These are phyloP conservation scores for Austroboletus eburneus DNA, from an alignment of 768 basidiomycete species.

Conservation along the genomic window DNA sequence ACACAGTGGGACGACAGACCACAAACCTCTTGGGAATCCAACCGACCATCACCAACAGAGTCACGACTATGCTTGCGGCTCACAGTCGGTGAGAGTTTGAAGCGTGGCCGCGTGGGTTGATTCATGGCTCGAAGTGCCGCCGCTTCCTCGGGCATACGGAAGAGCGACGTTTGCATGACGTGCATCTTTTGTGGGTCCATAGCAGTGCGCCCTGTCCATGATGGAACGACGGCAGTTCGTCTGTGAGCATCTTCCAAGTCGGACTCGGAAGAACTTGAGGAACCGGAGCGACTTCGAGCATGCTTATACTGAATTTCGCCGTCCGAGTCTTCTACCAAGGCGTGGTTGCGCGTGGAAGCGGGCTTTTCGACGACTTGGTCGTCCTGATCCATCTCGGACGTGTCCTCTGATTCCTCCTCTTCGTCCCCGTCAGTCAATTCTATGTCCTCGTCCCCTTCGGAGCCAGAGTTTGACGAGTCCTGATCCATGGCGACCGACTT, in stretches of 20 bases:
- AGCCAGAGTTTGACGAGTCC: constrained; percentile 23
- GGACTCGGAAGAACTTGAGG: constrained; percentile 24
- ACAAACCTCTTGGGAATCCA: constrained; percentile 59
- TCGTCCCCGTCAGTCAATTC: constrained; percentile 35
- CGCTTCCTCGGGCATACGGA: constrained; percentile 71
- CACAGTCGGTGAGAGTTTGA: constrained; percentile 35
- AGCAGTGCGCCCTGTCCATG: constrained; percentile 70
- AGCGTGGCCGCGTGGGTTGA: constrained; percentile 35
- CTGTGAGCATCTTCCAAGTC: constrained; percentile 14
- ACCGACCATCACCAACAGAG: constrained; percentile 67
- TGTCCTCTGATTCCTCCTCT: constrained; percentile 36
- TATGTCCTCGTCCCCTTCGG: constrained; percentile 27
- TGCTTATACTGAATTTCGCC: constrained; percentile 48
- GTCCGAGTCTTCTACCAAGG: constrained; percentile 52
- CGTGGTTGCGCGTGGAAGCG: constrained; percentile 36
- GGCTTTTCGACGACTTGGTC: constrained; percentile 33
- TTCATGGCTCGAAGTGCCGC: constrained; percentile 57
- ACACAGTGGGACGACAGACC: constrained; percentile 1
- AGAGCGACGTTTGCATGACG: constrained; percentile 90
- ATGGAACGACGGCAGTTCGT: constrained; percentile 48
- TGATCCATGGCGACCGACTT: constrained; percentile 32
- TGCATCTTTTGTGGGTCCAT: constrained; percentile 87
- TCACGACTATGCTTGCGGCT: constrained; percentile 75
- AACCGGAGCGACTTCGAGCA: constrained; percentile 33
- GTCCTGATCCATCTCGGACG: constrained; percentile 51